Evolutionary conservation across 331 rosid species (phyloP).

Genomic region (Dryas integrifolia): DNA sequence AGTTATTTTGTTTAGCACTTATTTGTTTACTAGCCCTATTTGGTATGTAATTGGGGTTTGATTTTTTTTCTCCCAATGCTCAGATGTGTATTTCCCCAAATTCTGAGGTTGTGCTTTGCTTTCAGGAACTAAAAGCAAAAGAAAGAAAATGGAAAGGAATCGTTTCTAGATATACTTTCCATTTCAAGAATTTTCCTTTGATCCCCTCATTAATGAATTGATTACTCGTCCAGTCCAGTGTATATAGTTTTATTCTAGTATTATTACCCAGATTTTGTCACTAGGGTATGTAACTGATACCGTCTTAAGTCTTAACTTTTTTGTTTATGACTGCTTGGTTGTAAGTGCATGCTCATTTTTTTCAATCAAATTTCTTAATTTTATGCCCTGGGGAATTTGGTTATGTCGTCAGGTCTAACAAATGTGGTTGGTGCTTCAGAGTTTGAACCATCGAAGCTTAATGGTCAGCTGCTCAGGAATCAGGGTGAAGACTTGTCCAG

Average conservation of each 20-base stretch:
- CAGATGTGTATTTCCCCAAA: background rate
- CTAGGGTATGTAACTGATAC: background rate
- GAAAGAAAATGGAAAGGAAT: background rate
- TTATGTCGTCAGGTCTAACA: constrained; percentile 46
- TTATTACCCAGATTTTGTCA: background rate
- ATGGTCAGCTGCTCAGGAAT: constrained; percentile 35
- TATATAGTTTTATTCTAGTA: background rate
- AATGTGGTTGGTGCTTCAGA: constrained; percentile 35
- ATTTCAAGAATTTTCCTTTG: background rate
- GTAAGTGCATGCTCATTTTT: background rate
- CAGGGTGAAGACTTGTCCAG: constrained; percentile 43
- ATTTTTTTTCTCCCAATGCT: background rate
- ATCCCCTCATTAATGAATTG: background rate
- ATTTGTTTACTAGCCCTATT: background rate
- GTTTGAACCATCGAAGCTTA: constrained; percentile 41
- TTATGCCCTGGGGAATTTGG: constrained; percentile 26
- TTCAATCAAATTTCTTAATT: constrained; percentile 8
- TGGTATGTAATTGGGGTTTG: background rate
- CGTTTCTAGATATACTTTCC: background rate
- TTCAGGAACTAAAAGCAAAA: background rate
- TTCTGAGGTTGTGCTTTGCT: background rate
- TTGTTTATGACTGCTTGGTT: background rate
- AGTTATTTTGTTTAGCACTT: background rate
- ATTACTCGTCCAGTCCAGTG: background rate
- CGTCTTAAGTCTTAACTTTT: background rate